A percentile compares a stretch with the other conserved stretches of the same genome.
Evolutionary conservation across 306 rosid genomes (phyloP).

Genomic region (Rosa chinensis): DNA sequence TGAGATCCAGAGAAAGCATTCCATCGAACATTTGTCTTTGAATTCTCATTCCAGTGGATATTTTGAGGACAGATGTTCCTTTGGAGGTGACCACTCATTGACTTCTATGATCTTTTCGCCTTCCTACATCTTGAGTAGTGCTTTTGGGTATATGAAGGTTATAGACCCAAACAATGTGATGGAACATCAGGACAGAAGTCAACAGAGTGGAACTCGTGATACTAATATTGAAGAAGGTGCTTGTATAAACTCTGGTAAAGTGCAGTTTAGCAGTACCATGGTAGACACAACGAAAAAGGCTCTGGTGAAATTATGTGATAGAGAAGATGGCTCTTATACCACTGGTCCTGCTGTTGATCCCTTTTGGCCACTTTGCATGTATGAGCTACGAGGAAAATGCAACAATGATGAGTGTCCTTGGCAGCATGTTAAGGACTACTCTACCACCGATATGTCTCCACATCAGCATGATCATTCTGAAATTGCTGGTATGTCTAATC

Average conservation of each 20-base stretch:
- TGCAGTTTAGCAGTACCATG: constrained; percentile 31
- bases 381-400: constrained; percentile 98
- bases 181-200: constrained; percentile 34
- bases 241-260: constrained; percentile 35
- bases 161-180: constrained; percentile 33
- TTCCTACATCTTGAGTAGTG: constrained; percentile 59
- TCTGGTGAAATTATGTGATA: constrained; percentile 37
- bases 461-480: constrained; percentile 43
- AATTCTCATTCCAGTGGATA: constrained; percentile 33
- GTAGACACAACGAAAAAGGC: constrained; percentile 37
- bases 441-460: constrained; percentile 33
- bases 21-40: constrained; percentile 30
- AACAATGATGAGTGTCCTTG: constrained; percentile 97
- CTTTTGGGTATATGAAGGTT: constrained; percentile 59
- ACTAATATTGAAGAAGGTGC: constrained; percentile 31
- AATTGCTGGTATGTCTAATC: constrained; percentile 55
- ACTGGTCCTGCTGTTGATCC: constrained; percentile 66
- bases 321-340: constrained; percentile 59
- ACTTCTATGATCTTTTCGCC: constrained; percentile 27
- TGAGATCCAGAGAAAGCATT: constrained; percentile 48
- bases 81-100: constrained; percentile 34
- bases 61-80: constrained; percentile 39
- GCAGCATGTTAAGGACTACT: constrained; percentile 81
- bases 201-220: constrained; percentile 29
- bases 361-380: constrained; percentile 93